Conservation (phyloP, 345 rosid genomes). For the Limnanthes douglasii region DNA sequence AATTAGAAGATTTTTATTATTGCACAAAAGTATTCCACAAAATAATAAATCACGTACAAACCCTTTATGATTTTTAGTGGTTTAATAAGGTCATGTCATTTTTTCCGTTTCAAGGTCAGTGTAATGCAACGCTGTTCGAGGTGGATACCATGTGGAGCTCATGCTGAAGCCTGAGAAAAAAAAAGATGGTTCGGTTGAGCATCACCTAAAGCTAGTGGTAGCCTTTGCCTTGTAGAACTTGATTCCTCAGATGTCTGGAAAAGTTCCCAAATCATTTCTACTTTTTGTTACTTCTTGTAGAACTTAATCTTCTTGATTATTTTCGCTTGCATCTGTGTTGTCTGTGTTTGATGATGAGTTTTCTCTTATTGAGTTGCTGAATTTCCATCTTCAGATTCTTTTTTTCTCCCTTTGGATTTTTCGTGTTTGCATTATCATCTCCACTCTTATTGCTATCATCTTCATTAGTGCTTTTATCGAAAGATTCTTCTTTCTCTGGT, state of each 20-base stretch:
- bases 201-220: no score
- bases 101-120: no score
- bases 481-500: conserved; percentile 13
- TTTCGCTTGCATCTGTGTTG: conserved; percentile 15
- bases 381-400: conserved; percentile 8
- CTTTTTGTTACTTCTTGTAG: conserved; percentile 33
- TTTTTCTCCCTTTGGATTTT: conserved; percentile 10
- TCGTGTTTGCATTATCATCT: conserved; percentile 17
- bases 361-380: conserved; percentile 15
- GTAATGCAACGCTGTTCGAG: no score
- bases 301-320: conserved; percentile 12
- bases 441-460: conserved; percentile 9
- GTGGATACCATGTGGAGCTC: no score
- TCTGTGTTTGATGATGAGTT: conserved; percentile 9
- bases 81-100: no score
- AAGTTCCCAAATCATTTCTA: conserved; percentile 31
- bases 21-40: no score
- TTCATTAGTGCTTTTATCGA: conserved; percentile 9
- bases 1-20: no score
- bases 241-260: conserved; percentile 28
- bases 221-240: no score
- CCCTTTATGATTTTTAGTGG: no score
- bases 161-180: no score
- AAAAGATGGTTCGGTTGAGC: no score
- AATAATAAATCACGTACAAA: no score